Base-by-base conservation (phyloP, 345 rosid species). In the Reutealis trisperma region DNA sequence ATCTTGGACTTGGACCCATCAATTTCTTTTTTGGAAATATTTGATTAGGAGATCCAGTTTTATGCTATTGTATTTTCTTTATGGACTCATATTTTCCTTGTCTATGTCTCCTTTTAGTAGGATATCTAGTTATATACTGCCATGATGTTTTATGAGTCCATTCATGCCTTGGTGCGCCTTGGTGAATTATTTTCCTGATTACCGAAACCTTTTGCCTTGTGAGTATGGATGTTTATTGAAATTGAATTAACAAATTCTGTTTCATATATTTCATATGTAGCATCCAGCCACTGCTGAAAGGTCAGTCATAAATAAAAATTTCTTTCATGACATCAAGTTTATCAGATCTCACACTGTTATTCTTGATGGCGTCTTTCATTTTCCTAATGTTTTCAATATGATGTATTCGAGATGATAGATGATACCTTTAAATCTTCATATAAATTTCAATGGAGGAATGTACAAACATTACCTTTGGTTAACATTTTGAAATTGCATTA, bases 211-310 rank as follows among this genome's bases (percentile, higher is more conserved):
- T 61, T 27, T 25, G 65, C 15, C 65, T 25, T 12, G 37, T 61
- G 13, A 24, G 34, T 61, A 25, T 30, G 12, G 52, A 42, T 21
- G 27, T 66, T 63, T 6, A 18, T 18, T 41, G 1, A 9, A 41
- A 0, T 34, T 65, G 18, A 16, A 7, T 65, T 65, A 25, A 64
- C n/a, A 65, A 37, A 19, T 65, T 67, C 15, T 67, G 22, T 44
- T n/a, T 14, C 59, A 18, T 54, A 54, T 67, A 42, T 45, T 25
- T 41, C 16, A 13, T 11, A 41, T 42, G 15, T 18, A 8, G 37
- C 14, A 65, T 65, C 16, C 51, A 65, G 27, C 45, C 4, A 65
- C 44, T 44, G 54, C 30, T 67, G 71, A 21, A 67, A 67, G 74
- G 1, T 58, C n/a, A 10, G 25, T 71, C 74, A 21, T 55, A 55